Evolutionary conservation across 2,329 filamentous ascomycete species (phyloP).

Genomic region (Emydomyces testavorans): DNA sequence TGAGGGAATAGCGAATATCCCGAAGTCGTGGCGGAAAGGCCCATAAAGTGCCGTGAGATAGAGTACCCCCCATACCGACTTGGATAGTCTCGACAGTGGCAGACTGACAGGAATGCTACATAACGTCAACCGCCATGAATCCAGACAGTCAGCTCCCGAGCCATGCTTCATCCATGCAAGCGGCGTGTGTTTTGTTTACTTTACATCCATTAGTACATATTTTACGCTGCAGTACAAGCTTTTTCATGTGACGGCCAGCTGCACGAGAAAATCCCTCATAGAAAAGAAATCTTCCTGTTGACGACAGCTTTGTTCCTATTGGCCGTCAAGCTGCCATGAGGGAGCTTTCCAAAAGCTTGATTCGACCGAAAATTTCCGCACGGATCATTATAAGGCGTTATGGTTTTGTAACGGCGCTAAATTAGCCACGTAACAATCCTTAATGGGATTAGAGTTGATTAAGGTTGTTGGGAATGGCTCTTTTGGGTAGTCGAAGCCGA

Average conservation of each 20-base stretch:
- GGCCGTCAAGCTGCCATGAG: neutral
- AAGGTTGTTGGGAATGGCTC: neutral
- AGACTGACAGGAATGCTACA: too few species aligned
- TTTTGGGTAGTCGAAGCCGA: slow-evolving; percentile 11
- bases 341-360: slow-evolving; percentile 8
- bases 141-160: too few species aligned
- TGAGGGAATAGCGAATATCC: neutral
- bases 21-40: neutral
- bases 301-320: slow-evolving; percentile 6
- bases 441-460: slow-evolving; percentile 8
- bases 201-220: neutral
- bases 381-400: slow-evolving; percentile 8
- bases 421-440: slow-evolving; percentile 5
- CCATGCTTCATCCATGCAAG: too few species aligned
- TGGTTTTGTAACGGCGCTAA: neutral
- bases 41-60: slow-evolving; percentile 1
- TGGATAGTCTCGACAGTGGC: too few species aligned
- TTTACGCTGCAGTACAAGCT: slow-evolving; percentile 2
- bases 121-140: too few species aligned
- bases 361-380: slow-evolving; percentile 3
- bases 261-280: neutral
- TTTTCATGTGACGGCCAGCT: neutral
- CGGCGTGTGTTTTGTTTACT: neutral
- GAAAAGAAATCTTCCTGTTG: neutral
- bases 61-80: slow-evolving; percentile 4